A percentile compares a stretch with the other conserved stretches of the same genome.
Conservation (phyloP, 1,139 yeast species). For the Geotrichum siamense region DNA sequence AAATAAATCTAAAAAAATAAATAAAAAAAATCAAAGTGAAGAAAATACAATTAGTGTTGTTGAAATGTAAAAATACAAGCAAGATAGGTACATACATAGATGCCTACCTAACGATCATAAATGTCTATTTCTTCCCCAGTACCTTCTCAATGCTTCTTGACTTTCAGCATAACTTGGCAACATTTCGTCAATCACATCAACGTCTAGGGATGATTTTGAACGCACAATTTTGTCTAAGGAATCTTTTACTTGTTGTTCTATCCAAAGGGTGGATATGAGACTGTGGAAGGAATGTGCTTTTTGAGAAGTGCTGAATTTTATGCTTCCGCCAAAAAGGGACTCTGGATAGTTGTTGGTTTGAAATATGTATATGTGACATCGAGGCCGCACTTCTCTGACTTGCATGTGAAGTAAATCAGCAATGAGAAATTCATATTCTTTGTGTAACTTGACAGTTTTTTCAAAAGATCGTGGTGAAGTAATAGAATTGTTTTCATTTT, state of each 20-base stretch:
- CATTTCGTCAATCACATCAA: background rate
- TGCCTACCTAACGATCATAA: too few species aligned
- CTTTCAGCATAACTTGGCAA: slow-evolving; percentile 5
- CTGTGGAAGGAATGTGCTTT: slow-evolving; percentile 4
- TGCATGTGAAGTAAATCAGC: slow-evolving; percentile 4
- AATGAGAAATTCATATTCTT: slow-evolving; percentile 3
- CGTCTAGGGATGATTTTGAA: background rate
- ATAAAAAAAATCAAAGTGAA: too few species aligned
- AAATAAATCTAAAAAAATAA: too few species aligned
- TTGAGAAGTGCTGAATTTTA: slow-evolving; percentile 1
- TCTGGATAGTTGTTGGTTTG: slow-evolving; percentile 1
- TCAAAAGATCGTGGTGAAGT: background rate
- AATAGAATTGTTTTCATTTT: background rate
- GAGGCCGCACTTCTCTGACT: background rate
- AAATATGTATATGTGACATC: background rate
- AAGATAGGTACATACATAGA: too few species aligned
- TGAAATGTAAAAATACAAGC: too few species aligned
- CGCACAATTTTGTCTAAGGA: slow-evolving; percentile 4
- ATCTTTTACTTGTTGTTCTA: slow-evolving; percentile 7
- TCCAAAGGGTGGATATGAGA: slow-evolving; percentile 5
- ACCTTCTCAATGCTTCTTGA: slow-evolving; percentile 4
- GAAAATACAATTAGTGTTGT: too few species aligned
- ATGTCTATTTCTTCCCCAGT: too few species aligned
- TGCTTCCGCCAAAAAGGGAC: background rate
- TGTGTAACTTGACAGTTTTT: background rate